These are phyloP conservation scores for Candida pseudoviswanathii DNA, from an alignment of 1,139 yeast genomes.

Conservation along the genomic window DNA sequence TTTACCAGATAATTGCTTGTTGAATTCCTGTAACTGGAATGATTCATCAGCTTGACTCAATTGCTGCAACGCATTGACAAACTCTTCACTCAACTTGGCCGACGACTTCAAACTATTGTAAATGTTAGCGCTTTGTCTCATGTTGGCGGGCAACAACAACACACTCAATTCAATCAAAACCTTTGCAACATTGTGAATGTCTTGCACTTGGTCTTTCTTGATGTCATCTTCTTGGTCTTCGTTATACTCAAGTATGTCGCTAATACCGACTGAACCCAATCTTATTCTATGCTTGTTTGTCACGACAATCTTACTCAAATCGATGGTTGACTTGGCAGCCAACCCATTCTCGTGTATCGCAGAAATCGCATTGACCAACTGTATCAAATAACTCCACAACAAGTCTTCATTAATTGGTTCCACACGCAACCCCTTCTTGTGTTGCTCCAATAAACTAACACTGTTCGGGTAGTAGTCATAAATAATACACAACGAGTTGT, in stretches of 20 bases:
- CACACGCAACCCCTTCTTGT: slow-evolving; percentile 37
- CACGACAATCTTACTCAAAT: slow-evolving; percentile 69
- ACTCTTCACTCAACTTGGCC: slow-evolving; percentile 25
- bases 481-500: slow-evolving; percentile 35
- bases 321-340: slow-evolving; percentile 61
- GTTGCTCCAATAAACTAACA: slow-evolving; percentile 35
- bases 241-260: slow-evolving; percentile 59
- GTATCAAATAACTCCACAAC: slow-evolving; percentile 77
- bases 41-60: slow-evolving; percentile 17
- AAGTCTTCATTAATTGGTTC: slow-evolving; percentile 61
- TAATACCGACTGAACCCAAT: slow-evolving; percentile 69
- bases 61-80: slow-evolving; percentile 20
- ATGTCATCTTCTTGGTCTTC: slow-evolving; percentile 6
- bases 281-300: slow-evolving; percentile 73
- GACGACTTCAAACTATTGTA: slow-evolving; percentile 18
- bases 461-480: slow-evolving; percentile 48
- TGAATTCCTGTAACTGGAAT: slow-evolving; percentile 31
- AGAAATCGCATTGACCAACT: slow-evolving; percentile 66
- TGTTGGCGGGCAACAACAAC: slow-evolving; percentile 36
- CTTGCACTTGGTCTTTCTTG: slow-evolving; percentile 26
- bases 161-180: slow-evolving; percentile 59
- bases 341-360: slow-evolving; percentile 64
- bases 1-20: slow-evolving; percentile 34
- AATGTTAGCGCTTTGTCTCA: slow-evolving; percentile 19
- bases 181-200: slow-evolving; percentile 58